phyloP scores from a whole-genome alignment of 345 rosid genomes.

The Sonneratia alba region DNA sequence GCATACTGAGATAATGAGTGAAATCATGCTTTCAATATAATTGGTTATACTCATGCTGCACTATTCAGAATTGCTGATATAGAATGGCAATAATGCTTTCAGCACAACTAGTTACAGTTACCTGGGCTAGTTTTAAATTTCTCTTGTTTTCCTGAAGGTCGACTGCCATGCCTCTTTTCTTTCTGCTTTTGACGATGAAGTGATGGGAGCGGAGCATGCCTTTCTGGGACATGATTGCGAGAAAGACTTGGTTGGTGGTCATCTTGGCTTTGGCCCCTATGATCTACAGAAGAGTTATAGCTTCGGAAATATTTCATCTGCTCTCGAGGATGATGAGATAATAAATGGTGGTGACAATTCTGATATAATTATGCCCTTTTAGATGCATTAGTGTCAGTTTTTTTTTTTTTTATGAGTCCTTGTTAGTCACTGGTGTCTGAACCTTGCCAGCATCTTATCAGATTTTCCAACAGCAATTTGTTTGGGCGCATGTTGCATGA shows the following conservation, averaged over 20 bases:
- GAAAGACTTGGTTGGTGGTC: constrained; percentile 12
- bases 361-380: neutral
- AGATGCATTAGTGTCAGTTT: neutral
- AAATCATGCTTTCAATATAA: neutral
- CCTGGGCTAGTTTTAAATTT: neutral
- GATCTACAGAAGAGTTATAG: constrained; percentile 13
- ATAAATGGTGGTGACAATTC: constrained; percentile 8
- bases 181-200: constrained; percentile 18
- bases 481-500: too few species aligned
- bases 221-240: constrained; percentile 14
- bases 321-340: constrained; percentile 15
- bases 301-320: constrained; percentile 12
- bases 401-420: neutral
- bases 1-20: neutral
- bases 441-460: neutral
- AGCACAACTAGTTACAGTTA: neutral
- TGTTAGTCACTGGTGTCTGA: neutral
- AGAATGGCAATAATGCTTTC: too few species aligned
- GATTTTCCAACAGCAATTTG: too few species aligned
- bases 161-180: constrained; percentile 15
- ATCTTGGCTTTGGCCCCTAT: constrained; percentile 15
- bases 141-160: constrained; percentile 8
- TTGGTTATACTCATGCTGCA: neutral
- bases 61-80: too few species aligned
- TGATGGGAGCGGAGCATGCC: constrained; percentile 14